phyloP scores from a whole-genome alignment of 192 early-diverging fungal species.

The Podila clonocystis region DNA sequence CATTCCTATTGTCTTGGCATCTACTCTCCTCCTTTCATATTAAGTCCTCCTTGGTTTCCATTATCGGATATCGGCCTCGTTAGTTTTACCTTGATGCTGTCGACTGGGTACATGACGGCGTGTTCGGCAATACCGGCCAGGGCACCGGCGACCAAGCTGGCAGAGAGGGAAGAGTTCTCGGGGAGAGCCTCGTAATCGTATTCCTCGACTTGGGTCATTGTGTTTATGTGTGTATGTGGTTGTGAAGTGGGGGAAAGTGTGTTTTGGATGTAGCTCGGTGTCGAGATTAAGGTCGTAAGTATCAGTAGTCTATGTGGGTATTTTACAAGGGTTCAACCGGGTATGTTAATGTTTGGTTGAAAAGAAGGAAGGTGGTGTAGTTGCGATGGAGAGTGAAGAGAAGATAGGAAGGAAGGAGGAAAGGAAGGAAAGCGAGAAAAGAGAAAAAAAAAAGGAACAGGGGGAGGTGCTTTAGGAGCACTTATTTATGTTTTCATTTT shows the following conservation, averaged over 20 bases:
- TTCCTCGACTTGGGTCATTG: conserved; percentile 58
- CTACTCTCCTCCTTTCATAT: too few species aligned
- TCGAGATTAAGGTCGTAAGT: neutral
- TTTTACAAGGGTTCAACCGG: neutral
- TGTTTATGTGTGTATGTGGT: conserved; percentile 1
- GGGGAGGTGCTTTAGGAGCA: neutral
- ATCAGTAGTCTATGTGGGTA: conserved; percentile 1
- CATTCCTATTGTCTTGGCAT: too few species aligned
- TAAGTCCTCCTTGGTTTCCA: too few species aligned
- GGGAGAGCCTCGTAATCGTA: conserved; percentile 94
- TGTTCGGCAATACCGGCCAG: conserved; percentile 97
- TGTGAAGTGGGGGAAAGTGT: neutral
- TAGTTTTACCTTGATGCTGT: conserved; percentile 87
- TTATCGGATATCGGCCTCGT: neutral
- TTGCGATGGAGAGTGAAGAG: neutral
- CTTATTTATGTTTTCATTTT: conserved; percentile 1
- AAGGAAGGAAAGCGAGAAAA: neutral
- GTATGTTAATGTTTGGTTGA: neutral
- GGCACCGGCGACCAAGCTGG: conserved; percentile 91
- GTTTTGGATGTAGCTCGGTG: neutral
- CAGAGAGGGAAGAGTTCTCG: conserved; percentile 74
- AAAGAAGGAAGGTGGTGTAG: neutral
- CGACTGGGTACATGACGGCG: conserved; percentile 94
- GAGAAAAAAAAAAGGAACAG: neutral
- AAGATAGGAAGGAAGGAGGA: neutral